These are phyloP conservation scores for Gossypium ekmanianum DNA, from an alignment of 345 rosid genomes.

Conservation along the genomic window DNA sequence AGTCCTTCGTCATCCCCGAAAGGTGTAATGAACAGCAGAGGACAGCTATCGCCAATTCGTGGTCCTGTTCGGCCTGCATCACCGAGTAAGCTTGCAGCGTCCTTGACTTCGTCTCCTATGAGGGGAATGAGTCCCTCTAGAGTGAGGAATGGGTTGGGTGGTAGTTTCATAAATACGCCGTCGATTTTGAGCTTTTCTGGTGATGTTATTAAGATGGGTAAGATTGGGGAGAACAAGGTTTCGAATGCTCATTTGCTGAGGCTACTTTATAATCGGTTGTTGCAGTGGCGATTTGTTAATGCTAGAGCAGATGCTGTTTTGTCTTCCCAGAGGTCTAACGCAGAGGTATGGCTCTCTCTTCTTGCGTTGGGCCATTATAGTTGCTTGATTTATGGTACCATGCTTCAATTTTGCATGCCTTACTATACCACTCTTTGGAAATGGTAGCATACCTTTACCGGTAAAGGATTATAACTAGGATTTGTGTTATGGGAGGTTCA, in stretches of 20 bases:
- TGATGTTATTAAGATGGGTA: slow-evolving; percentile 63
- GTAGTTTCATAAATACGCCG: slow-evolving; percentile 42
- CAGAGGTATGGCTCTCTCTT: slow-evolving; percentile 56
- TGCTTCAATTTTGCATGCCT: slow-evolving; percentile 2
- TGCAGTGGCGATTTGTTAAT: slow-evolving; percentile 85
- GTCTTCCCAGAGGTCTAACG: slow-evolving; percentile 48
- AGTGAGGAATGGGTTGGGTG: slow-evolving; percentile 41
- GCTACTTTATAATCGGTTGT: slow-evolving; percentile 59
- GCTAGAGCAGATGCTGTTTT: slow-evolving; percentile 66
- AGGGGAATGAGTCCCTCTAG: slow-evolving; percentile 71
- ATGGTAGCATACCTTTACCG: background rate
- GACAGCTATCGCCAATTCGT: slow-evolving; percentile 53
- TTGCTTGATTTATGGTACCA: background rate
- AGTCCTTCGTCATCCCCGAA: slow-evolving; percentile 54
- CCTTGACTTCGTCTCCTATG: slow-evolving; percentile 51
- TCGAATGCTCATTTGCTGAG: slow-evolving; percentile 67
- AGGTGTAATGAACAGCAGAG: slow-evolving; percentile 46
- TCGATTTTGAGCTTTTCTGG: slow-evolving; percentile 81
- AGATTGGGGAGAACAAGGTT: slow-evolving; percentile 57
- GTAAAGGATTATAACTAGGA: background rate
- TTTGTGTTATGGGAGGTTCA: background rate
- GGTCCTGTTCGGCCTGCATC: slow-evolving; percentile 62
- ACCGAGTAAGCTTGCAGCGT: slow-evolving; percentile 53
- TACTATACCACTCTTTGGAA: background rate
- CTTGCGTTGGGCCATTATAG: background rate